Base-by-base conservation (phyloP, 2,329 filamentous ascomycete genomes). In the Keithomyces neogunnii region DNA sequence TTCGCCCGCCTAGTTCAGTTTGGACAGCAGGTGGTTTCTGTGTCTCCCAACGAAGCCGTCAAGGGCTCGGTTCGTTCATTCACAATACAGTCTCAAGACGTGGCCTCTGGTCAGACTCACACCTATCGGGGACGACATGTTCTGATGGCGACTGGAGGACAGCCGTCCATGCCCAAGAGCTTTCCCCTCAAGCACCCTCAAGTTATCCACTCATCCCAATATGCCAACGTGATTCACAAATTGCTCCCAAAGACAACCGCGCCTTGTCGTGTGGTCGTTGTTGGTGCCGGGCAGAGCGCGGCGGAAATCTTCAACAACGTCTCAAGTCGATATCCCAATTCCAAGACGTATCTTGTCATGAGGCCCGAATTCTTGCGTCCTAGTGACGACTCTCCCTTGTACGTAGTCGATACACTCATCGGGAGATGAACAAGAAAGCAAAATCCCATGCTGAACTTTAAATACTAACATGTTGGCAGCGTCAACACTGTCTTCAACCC, bases 401-500 rank as follows among this genome's bases (percentile, higher is more conserved):
- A 74, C 74, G 86, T 78, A 35, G 26, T 35, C 5, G 6, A 5
- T 3, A 19, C 10, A 4, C 9, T 13, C 45, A 26, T 2, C 38
- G 13, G 38, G 4, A 8, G 5, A 33, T 31, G 38, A 9, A 8
- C 2, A 31, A 35, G 31, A 35, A n/a, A 33, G 28, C 28, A 9
- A 42, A 49, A 19, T n/a, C 4, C 19, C n/a, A 8, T 8, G 4
- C 6, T 13, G 6, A 26, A 9, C 31, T 43, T 33, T 31, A 40
- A 9, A 32, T n/a, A 30, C 51, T 52, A 33, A 52, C 31, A 36
- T 13, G 26, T 13, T 33, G 0, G 11, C 44, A 91, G 88, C 62
- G 90, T 97, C 60, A 97, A 97, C 68, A 90, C 93, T 62, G 88
- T 97, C 64, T 97, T 97, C 75, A 90, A 97, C 71, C 92, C 92